Conservation (phyloP, 345 rosid species). For the Triadica sebifera region DNA sequence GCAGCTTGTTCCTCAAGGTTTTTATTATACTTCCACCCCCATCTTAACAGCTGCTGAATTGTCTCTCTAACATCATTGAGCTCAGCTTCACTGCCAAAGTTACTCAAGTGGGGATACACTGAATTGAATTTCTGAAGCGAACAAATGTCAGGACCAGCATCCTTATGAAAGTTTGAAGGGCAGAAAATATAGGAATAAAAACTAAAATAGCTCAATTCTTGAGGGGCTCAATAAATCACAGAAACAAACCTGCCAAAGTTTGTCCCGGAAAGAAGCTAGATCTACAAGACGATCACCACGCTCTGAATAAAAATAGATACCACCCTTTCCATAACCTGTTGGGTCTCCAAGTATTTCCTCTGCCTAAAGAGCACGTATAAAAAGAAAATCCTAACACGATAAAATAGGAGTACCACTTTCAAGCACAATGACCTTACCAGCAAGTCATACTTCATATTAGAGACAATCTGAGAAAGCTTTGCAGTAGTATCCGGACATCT, state of each 20-base stretch:
- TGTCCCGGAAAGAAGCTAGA: conserved; percentile 68
- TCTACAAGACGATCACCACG: conserved; percentile 95
- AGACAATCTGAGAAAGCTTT: conserved; percentile 66
- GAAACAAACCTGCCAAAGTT: conserved; percentile 72
- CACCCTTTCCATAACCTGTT: conserved; percentile 67
- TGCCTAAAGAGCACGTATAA: conserved; percentile 42
- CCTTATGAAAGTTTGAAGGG: conserved; percentile 9
- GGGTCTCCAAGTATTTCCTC: conserved; percentile 78
- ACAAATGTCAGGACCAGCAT: conserved; percentile 22
- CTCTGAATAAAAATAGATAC: conserved; percentile 81
- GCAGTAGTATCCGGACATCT: conserved; percentile 70
- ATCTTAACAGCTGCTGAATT: conserved; percentile 77
- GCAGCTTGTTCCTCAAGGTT: conserved; percentile 98
- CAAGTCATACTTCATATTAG: conserved; percentile 59
- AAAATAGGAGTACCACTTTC: not conserved
- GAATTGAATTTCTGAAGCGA: conserved; percentile 59
- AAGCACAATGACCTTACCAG: conserved; percentile 50
- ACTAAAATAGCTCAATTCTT: not conserved
- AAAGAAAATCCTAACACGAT: conserved; percentile 14
- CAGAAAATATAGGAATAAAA: not conserved
- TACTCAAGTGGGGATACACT: conserved; percentile 60
- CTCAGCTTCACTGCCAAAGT: conserved; percentile 61
- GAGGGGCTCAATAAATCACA: not conserved
- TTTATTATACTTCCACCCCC: conserved; percentile 95
- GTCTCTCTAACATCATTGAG: conserved; percentile 74